Percentiles rank a stretch among this genome's conserved stretches.
These are phyloP conservation scores for Capronia epimyces DNA, from an alignment of 2,329 filamentous ascomycete species.

Conservation along the genomic window DNA sequence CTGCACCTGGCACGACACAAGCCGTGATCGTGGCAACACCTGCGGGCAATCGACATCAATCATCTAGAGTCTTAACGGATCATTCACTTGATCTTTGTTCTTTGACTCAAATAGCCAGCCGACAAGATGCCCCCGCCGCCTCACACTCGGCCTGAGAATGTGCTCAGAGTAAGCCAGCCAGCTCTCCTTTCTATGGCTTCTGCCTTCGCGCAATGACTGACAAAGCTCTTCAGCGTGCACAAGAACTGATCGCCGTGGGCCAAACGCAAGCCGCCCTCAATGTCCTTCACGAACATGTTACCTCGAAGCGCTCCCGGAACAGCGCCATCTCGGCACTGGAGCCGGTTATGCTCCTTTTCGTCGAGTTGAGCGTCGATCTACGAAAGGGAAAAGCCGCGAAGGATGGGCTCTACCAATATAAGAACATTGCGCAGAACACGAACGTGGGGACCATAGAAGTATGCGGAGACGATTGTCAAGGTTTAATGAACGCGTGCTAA, in stretches of 20 bases:
- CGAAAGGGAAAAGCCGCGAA: constrained; percentile 98
- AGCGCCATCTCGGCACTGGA: constrained; percentile 92
- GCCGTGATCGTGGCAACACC: background rate
- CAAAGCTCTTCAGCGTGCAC: constrained; percentile 60
- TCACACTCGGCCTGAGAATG: constrained; percentile 98
- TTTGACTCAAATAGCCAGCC: constrained; percentile 5
- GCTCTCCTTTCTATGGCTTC: constrained; percentile 12
- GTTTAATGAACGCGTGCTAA: constrained; percentile 16
- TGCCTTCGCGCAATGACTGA: constrained; percentile 18
- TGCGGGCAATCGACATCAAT: constrained; percentile 3
- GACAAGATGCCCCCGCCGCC: constrained; percentile 82
- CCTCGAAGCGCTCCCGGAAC: constrained; percentile 95
- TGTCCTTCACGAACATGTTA: constrained; percentile 98
- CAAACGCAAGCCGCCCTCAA: constrained; percentile 88
- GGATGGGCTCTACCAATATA: constrained; percentile 98
- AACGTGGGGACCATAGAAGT: constrained; percentile 97
- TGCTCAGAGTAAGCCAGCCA: constrained; percentile 63
- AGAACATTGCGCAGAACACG: constrained; percentile 99
- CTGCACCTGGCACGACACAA: constrained; percentile 1
- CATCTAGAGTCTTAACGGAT: constrained; percentile 30
- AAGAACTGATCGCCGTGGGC: constrained; percentile 97
- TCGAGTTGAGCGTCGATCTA: constrained; percentile 92
- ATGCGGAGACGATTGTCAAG: constrained; percentile 22
- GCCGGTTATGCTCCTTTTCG: constrained; percentile 96
- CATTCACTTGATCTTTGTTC: constrained; percentile 25